Evolutionary conservation across 805 yeast species (phyloP), one percentile per base, ranked within the genome.

Genomic region (Saturnispora quitensis): DNA sequence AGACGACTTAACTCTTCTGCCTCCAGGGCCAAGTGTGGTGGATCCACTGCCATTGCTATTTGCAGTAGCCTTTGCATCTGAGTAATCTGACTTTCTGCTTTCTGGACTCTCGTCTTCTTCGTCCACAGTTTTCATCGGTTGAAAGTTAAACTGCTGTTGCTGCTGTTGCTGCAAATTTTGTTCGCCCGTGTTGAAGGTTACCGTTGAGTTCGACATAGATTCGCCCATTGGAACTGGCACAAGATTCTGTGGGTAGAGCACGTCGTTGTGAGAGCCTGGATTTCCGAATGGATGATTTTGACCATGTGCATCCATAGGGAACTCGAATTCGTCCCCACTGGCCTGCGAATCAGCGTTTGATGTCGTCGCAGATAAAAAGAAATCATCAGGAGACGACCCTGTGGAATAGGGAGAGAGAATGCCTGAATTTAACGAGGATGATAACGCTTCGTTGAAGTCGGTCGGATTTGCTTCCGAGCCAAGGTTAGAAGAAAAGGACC

Each of bases 1-100:
- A 13, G 88, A 79, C 2, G 85, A 76, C 67, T 84, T 80, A 48
- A 77, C 74, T 56, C 73, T 74, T 54, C 73, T 74, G 36, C 62
- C 64, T 13, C 59, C 61, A 35, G 28, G 33, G 47, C 50, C 33
- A 20, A 38, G 18, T 10, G 24, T 27, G 24, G 42, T 38, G 1
- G 42, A 38, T 45, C 55, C 35, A 43, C 53, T 34, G 34, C 60
- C 51, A 18, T 40, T 35, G 15, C 43, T 27, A 20, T 45, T 47
- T 27, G 46, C 51, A 7, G 45, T 31, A 17, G 34, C 48, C 42
- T 50, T 43, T 3, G 45, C 38, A 13, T 53, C 53, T 9, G 56
- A 50, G 27, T 53, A 49, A 47, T 43, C 48, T 15, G 48, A 45
- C 28, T 48, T 50, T 38, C 53, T 47, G 12, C 47, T 40, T 27